Evolutionary conservation across 1,284 basidiomycete genomes (phyloP), one percentile per base, ranked within the genome.

Genomic region (Moesziomyces parantarcticus): DNA sequence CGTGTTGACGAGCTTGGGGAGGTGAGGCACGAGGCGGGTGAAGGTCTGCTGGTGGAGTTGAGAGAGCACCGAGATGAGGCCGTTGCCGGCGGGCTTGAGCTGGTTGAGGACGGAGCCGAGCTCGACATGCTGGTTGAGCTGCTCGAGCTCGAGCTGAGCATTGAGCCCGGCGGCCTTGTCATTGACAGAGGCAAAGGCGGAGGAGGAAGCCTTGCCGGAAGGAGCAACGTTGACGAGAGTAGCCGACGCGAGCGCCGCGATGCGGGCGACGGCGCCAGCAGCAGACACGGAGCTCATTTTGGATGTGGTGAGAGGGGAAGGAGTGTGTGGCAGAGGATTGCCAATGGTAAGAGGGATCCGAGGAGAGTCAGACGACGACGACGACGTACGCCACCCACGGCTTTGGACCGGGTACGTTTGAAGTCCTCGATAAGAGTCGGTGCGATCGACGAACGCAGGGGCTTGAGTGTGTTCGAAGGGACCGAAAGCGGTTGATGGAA

Each of bases 11-110:
- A 83, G 73, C 55, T 67, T 61, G 46, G 76, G 64, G 32, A 83
- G 79, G 53, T 78, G 70, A 14, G 81, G 79, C 46, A 81, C 70
- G 53, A 83, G 73, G 20, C 75, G 67, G 34, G 76, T 79, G 39
- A 79, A 76, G 46, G 67, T 61, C 46, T 62, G 59, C 56, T 67
- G 71, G 63, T 77, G 63, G 29, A 75, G 71, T 43, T 60, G 56
- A 39, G 72, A 63, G 48, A 79, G 66, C 25, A 79, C 65, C 44
- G 75, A 70, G 61, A 77, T 54, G 32, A 77, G 66, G 48, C 69
- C 68, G 34, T 66, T 68, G 59, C 53, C 58, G 32, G 64, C 56
- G 14, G 66, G 60, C 65, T 70, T 65, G 55, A 75, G 66, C 72
- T 75, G 72, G 44, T 62, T 26, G 22, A 75, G 54, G 10, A 75